Conservation (phyloP, 2,329 filamentous ascomycete species). For the Ophiostoma tasmaniense region DNA sequence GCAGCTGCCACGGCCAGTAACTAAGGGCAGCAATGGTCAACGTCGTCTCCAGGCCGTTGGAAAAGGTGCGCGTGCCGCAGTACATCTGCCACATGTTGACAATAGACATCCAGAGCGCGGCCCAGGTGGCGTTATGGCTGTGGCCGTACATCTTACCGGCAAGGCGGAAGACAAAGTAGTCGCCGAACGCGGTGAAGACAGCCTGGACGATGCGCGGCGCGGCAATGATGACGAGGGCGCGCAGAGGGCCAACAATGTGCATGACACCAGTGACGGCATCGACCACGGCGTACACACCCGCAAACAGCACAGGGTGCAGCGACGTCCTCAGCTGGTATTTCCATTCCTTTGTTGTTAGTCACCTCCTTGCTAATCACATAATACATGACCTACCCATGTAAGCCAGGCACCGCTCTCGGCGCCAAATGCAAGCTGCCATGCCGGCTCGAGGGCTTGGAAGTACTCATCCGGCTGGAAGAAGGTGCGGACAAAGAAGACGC, state of each 20-base stretch:
- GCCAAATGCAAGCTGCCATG: conserved; percentile 84
- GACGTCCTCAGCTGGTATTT: conserved; percentile 77
- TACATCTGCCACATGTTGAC: conserved; percentile 95
- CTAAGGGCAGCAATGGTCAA: conserved; percentile 72
- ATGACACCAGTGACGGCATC: conserved; percentile 49
- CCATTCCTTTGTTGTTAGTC: conserved; percentile 57
- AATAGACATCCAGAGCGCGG: conserved; percentile 62
- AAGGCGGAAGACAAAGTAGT: conserved; percentile 83
- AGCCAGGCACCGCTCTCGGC: conserved; percentile 72
- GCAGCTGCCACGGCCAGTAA: conserved; percentile 78
- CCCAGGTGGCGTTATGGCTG: conserved; percentile 54
- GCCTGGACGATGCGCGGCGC: conserved; percentile 71
- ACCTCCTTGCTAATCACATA: too few species aligned
- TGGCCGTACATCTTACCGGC: conserved; percentile 64
- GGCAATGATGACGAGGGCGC: conserved; percentile 59
- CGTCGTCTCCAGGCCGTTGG: conserved; percentile 87
- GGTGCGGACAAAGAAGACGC: conserved; percentile 69
- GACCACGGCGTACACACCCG: conserved; percentile 58
- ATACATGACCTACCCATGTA: conserved; percentile 63
- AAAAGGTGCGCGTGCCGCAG: conserved; percentile 84
- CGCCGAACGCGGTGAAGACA: conserved; percentile 64
- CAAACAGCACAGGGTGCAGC: conserved; percentile 82
- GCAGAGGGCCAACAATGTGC: conserved; percentile 43
- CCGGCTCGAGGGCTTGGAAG: conserved; percentile 91
- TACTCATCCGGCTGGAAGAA: conserved; percentile 99